Percentiles rank a stretch among this genome's conserved stretches.
Evolutionary conservation across 805 yeast genomes (phyloP).

Genomic region (Candida vaughaniae): DNA sequence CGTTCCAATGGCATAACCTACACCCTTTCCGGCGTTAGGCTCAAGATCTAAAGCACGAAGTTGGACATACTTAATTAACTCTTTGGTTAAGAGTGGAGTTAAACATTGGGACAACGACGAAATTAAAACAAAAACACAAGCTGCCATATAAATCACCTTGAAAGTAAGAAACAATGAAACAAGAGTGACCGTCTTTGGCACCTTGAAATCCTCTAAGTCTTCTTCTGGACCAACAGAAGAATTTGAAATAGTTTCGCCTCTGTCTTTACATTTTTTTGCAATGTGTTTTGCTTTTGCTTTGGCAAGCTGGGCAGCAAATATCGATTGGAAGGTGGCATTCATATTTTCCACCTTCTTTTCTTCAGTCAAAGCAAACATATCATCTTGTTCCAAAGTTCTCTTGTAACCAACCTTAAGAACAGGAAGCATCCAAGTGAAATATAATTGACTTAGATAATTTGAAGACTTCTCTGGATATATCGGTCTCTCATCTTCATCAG

Average conservation of each 20-base stretch:
- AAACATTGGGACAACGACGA: conserved; percentile 28
- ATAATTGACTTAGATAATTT: conserved; percentile 39
- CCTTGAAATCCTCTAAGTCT: conserved; percentile 31
- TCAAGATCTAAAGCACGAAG: conserved; percentile 23
- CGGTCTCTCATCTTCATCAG: conserved; percentile 48
- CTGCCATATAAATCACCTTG: conserved; percentile 7
- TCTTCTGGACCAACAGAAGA: conserved; percentile 17
- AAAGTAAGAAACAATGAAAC: conserved; percentile 10
- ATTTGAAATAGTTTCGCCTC: conserved; percentile 24
- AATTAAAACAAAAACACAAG: conserved; percentile 29
- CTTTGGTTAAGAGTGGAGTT: conserved; percentile 36
- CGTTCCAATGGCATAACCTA: conserved; percentile 42
- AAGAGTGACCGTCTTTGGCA: conserved; percentile 20
- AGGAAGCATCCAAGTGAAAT: conserved; percentile 71
- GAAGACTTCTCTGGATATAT: conserved; percentile 44
- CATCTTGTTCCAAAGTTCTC: conserved; percentile 65
- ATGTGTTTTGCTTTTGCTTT: conserved; percentile 24
- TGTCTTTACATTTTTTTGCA: conserved; percentile 23
- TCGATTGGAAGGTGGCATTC: conserved; percentile 24
- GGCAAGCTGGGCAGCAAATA: conserved; percentile 20
- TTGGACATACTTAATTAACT: conserved; percentile 37
- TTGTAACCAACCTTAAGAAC: conserved; percentile 66
- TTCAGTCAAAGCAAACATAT: conserved; percentile 45
- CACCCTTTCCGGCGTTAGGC: conserved; percentile 29
- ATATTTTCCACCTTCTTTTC: conserved; percentile 33